Conservation (phyloP, 2,329 filamentous ascomycete genomes). For the Acrodontium crateriforme region DNA sequence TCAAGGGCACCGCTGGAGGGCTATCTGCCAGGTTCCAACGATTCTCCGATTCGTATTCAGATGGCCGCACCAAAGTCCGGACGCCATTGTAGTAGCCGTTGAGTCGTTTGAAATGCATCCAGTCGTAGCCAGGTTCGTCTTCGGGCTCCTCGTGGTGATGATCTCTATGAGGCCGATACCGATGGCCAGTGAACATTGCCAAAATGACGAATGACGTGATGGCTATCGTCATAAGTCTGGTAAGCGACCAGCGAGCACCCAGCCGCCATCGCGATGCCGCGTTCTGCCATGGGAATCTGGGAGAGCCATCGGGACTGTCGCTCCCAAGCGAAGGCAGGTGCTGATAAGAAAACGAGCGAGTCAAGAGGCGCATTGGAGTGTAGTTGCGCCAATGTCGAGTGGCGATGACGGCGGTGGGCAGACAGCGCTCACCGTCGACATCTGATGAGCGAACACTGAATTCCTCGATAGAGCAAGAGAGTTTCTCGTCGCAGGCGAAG, state of each 20-base stretch:
- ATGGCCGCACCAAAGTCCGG: slow-evolving; percentile 29
- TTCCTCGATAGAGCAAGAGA: too few relatives aligned
- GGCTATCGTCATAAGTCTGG: slow-evolving; percentile 27
- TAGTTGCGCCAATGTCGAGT: slow-evolving; percentile 11
- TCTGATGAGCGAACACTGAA: slow-evolving; percentile 8
- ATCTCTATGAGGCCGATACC: slow-evolving; percentile 21
- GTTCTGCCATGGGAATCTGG: slow-evolving; percentile 24
- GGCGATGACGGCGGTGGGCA: background rate
- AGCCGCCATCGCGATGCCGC: slow-evolving; percentile 10
- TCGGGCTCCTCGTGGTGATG: slow-evolving; percentile 15
- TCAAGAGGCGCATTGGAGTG: slow-evolving; percentile 32
- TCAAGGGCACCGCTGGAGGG: slow-evolving; percentile 14
- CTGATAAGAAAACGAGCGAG: slow-evolving; percentile 33
- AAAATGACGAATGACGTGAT: slow-evolving; percentile 27
- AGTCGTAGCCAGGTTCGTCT: slow-evolving; percentile 26
- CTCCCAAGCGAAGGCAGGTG: slow-evolving; percentile 21
- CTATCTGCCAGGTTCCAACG: slow-evolving; percentile 27
- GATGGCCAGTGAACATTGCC: slow-evolving; percentile 28
- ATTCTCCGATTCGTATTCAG: slow-evolving; percentile 32
- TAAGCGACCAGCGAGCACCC: slow-evolving; percentile 24
- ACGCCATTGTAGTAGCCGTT: slow-evolving; percentile 36
- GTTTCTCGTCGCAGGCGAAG: too few relatives aligned
- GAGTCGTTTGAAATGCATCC: slow-evolving; percentile 31
- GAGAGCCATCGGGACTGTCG: slow-evolving; percentile 8
- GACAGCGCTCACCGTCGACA: slow-evolving; percentile 5